Conservation (phyloP, 2,329 filamentous ascomycete genomes). For the Claviceps sp. region DNA sequence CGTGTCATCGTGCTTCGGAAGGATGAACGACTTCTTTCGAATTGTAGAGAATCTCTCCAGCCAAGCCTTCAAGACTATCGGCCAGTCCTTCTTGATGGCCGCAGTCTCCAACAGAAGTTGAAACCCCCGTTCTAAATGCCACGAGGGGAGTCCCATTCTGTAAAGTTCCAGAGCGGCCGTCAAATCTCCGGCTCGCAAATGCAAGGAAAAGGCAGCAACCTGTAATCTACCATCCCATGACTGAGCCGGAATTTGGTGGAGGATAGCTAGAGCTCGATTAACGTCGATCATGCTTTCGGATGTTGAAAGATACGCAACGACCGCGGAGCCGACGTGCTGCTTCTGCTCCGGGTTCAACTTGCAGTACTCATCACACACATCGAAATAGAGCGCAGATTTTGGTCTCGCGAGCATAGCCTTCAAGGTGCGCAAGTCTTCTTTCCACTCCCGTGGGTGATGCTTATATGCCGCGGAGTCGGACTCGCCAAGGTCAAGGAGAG, state of each 20-base stretch:
- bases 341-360: conserved; percentile 21
- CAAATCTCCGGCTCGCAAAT: conserved; percentile 26
- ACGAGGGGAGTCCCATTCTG: conserved; percentile 20
- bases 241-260: conserved; percentile 21
- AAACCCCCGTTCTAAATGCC: conserved; percentile 24
- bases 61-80: conserved; percentile 24
- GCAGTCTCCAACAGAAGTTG: conserved; percentile 30
- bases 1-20: no score
- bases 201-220: conserved; percentile 26
- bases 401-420: conserved; percentile 13
- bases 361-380: conserved; percentile 30
- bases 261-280: conserved; percentile 31
- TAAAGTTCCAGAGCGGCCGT: conserved; percentile 27
- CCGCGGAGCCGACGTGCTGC: conserved; percentile 14
- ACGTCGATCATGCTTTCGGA: conserved; percentile 31
- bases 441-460: not conserved
- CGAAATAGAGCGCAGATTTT: conserved; percentile 20
- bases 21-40: not conserved
- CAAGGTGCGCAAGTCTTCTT: conserved; percentile 3
- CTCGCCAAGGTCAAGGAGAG: not conserved
- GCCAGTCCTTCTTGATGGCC: conserved; percentile 25
- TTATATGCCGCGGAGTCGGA: not conserved
- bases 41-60: conserved; percentile 16
- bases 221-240: conserved; percentile 29
- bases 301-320: conserved; percentile 29